Percentiles rank a stretch among this genome's conserved stretches.
Conservation (phyloP, 331 rosid genomes). For the Rosa hybrid region DNA sequence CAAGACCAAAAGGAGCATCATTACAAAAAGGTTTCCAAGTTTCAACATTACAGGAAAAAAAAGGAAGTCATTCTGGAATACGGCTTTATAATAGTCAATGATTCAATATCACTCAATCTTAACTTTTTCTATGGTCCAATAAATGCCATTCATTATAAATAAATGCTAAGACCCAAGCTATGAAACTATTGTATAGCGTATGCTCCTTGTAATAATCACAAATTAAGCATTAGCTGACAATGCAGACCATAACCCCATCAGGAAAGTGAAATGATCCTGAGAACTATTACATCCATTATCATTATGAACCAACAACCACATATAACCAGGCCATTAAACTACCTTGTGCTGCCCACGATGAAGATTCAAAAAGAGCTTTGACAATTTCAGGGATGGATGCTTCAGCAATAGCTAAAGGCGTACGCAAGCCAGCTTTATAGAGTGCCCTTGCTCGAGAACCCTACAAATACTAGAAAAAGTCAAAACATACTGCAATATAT, state of each 20-base stretch:
- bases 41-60: background rate
- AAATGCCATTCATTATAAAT: background rate
- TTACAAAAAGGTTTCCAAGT: background rate
- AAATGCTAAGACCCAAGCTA: background rate
- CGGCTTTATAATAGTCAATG: background rate
- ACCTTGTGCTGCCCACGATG: slow-evolving; percentile 91
- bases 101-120: background rate
- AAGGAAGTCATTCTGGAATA: background rate
- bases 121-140: background rate
- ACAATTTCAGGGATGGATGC: slow-evolving; percentile 81
- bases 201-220: background rate
- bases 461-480: slow-evolving; percentile 44
- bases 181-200: background rate
- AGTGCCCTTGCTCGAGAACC: slow-evolving; percentile 99
- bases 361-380: slow-evolving; percentile 83
- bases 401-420: slow-evolving; percentile 91
- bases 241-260: slow-evolving; percentile 3
- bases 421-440: slow-evolving; percentile 89
- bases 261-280: slow-evolving; percentile 1
- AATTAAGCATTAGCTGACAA: slow-evolving; percentile 7
- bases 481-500: background rate
- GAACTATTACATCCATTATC: background rate
- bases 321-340: slow-evolving; percentile 22
- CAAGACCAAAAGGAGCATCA: background rate
- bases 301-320: background rate